Conservation (phyloP, 2,329 filamentous ascomycete species). For the Colletotrichum echinochloae region DNA sequence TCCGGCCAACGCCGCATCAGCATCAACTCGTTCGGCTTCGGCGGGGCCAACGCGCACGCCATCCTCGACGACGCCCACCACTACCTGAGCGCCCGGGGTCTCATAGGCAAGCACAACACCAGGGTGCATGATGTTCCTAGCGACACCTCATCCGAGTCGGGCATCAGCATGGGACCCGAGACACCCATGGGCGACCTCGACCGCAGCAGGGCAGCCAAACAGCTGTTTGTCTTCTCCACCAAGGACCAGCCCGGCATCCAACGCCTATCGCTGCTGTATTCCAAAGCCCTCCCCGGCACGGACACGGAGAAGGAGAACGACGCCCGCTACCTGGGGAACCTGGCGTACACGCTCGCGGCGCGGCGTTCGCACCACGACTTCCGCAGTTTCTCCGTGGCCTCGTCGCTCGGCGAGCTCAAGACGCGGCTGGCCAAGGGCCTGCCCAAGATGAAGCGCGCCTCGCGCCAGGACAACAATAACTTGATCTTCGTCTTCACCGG, state of each 20-base stretch:
- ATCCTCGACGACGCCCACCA: slow-evolving; percentile 48
- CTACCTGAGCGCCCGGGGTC: slow-evolving; percentile 5
- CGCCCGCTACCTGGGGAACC: background rate
- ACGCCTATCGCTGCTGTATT: background rate
- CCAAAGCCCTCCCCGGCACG: too few species aligned
- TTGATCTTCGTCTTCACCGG: slow-evolving; percentile 50
- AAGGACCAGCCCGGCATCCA: slow-evolving; percentile 19
- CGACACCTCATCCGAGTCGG: slow-evolving; percentile 17
- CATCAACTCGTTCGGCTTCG: slow-evolving; percentile 37
- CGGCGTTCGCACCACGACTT: slow-evolving; percentile 7
- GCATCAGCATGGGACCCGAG: slow-evolving; percentile 7
- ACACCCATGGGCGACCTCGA: too few species aligned
- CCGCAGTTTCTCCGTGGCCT: slow-evolving; percentile 18
- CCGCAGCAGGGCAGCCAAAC: slow-evolving; percentile 4
- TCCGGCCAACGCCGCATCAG: slow-evolving; percentile 61
- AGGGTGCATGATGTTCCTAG: too few species aligned
- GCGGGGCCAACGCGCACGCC: slow-evolving; percentile 34
- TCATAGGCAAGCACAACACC: slow-evolving; percentile 8
- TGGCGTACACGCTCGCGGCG: slow-evolving; percentile 3
- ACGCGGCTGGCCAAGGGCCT: background rate
- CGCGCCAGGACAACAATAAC: slow-evolving; percentile 22
- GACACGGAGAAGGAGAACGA: too few species aligned
- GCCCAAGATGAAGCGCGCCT: background rate
- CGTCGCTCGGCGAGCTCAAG: slow-evolving; percentile 7
- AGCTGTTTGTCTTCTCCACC: slow-evolving; percentile 17